Evolutionary conservation across 2,329 filamentous ascomycete genomes (phyloP).

Genomic region (Verticillium alfalfae): DNA sequence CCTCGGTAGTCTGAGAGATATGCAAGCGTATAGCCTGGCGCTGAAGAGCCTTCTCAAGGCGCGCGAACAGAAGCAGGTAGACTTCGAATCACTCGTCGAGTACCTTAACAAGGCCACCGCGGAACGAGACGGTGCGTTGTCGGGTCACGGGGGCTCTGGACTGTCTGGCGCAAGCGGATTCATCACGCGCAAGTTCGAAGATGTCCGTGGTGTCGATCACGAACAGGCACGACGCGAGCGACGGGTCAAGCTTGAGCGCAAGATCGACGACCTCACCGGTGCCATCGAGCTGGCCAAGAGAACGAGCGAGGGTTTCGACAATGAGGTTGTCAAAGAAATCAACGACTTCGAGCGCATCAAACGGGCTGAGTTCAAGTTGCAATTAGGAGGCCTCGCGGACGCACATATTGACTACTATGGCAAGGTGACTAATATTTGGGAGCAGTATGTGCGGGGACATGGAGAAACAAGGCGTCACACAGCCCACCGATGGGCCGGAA

Average conservation of each 20-base stretch:
- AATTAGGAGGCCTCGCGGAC: conserved; percentile 76
- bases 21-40: conserved; percentile 89
- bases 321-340: conserved; percentile 91
- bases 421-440: conserved; percentile 76
- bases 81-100: conserved; percentile 92
- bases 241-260: conserved; percentile 81
- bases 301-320: conserved; percentile 88
- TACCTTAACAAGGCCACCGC: conserved; percentile 87
- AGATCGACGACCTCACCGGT: conserved; percentile 84
- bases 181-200: conserved; percentile 89
- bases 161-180: conserved; percentile 78
- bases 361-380: conserved; percentile 82
- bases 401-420: conserved; percentile 85
- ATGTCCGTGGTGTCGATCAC: conserved; percentile 93
- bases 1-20: conserved; percentile 84
- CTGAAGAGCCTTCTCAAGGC: conserved; percentile 86
- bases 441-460: conserved; percentile 81
- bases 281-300: conserved; percentile 86
- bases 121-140: conserved; percentile 74
- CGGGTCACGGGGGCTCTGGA: conserved; percentile 48
- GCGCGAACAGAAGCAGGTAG: conserved; percentile 94
- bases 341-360: conserved; percentile 96
- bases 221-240: conserved; percentile 85
- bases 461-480: conserved; percentile 56
- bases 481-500: conserved; percentile 7